Conservation (phyloP, 257 asterid species). For the Apocynum venetum region DNA sequence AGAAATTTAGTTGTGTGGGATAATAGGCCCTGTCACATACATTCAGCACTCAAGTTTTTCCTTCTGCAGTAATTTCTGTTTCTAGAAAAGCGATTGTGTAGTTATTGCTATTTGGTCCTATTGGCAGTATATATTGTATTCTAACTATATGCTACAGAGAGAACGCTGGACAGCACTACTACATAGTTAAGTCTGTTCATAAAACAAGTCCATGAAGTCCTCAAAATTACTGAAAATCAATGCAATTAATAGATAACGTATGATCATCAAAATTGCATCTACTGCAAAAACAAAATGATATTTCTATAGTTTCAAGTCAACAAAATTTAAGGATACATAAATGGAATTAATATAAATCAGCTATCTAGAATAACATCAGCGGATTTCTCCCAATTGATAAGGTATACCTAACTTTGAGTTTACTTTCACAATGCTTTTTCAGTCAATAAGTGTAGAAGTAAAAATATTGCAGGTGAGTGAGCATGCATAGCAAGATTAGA, state of each 20-base stretch:
- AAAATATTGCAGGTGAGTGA: not conserved
- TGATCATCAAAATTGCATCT: not conserved
- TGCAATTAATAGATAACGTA: not conserved
- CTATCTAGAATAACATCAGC: not conserved
- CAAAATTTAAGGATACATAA: not conserved
- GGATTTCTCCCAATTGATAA: not conserved
- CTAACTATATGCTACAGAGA: not conserved
- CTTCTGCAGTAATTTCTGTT: not conserved
- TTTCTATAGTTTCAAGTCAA: not conserved
- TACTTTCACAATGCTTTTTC: not conserved
- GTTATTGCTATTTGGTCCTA: not conserved
- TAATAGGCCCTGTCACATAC: not conserved
- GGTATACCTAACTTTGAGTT: not conserved
- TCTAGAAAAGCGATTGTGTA: not conserved
- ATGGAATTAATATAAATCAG: not conserved
- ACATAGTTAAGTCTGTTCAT: not conserved
- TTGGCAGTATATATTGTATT: not conserved
- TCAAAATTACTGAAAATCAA: not conserved
- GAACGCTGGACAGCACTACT: not conserved
- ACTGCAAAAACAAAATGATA: not conserved
- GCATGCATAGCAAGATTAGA: conserved; percentile 1
- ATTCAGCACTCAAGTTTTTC: not conserved
- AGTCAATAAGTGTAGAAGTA: not conserved
- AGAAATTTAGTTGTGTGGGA: not conserved
- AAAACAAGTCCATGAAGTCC: not conserved